These are phyloP conservation scores for Pneumocystis wakefieldiae DNA, from an alignment of 1,139 yeast genomes.

Conservation along the genomic window DNA sequence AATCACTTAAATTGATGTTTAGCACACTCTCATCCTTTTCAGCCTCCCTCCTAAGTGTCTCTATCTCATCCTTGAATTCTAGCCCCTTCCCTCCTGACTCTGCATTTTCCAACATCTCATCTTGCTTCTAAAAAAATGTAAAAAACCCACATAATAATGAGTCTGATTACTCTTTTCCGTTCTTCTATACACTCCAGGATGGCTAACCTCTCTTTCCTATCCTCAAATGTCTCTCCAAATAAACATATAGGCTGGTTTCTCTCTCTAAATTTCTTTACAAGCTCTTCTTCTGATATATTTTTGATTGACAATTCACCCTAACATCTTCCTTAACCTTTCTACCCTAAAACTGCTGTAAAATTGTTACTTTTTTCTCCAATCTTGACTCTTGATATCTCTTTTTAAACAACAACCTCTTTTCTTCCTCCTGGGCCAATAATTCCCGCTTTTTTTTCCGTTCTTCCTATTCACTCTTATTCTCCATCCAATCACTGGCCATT, in stretches of 20 bases:
- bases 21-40: conserved; percentile 1
- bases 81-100: conserved; percentile 30
- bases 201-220: conserved; percentile 16
- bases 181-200: conserved; percentile 5
- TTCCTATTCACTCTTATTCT: conserved; percentile 11
- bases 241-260: conserved; percentile 30
- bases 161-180: conserved; percentile 1
- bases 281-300: conserved; percentile 34
- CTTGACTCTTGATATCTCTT: conserved; percentile 2
- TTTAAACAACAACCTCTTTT: conserved; percentile 9
- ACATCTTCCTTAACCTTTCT: neutral
- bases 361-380: neutral
- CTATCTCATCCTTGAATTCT: conserved; percentile 29
- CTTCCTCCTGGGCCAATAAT: conserved; percentile 6
- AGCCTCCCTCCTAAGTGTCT: conserved; percentile 8
- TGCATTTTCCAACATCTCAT: neutral
- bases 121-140: conserved; percentile 1
- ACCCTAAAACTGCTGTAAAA: neutral
- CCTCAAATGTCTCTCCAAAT: conserved; percentile 33
- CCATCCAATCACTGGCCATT: conserved; percentile 10
- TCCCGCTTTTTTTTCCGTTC: conserved; percentile 12
- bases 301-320: conserved; percentile 1
- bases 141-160: conserved; percentile 1
- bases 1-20: conserved; percentile 26
- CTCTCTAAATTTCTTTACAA: conserved; percentile 30